Evolutionary conservation across 108 stramenopile genomes (phyloP), one percentile per base, ranked within the genome.

Genomic region (Cyclotella sp.): DNA sequence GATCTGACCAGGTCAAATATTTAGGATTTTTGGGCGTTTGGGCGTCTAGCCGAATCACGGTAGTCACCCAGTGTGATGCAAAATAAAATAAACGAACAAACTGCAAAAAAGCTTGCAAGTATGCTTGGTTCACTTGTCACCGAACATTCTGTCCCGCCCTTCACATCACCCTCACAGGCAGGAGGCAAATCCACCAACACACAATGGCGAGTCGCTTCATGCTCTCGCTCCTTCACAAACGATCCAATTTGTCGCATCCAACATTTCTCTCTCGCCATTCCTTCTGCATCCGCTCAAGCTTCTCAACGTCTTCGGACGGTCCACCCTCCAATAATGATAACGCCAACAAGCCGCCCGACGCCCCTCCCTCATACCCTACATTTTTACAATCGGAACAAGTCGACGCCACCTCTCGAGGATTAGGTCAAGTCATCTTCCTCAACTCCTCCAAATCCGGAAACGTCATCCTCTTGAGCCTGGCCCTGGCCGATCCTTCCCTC

Each of bases 391-490:
- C 49, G 14, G 60, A 70, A 27, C 59, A 22, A 8, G 16, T 82
- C 18, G 86, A 90, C 15, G 63, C 63, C 19, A 75, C 83, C 5
- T 73, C 64, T n/a, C 73, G 78, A 26, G 83, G 85, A 39, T 57
- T 91, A 15, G 94, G 91, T 6, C 94, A 95, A 75, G 94, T 95
- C 4, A 90, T 95, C 27, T 92, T 95, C 62, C 78, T 91, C 40
- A 90, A 92, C 79, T 87, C 82, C 11, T 43, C 74, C 0, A 63
- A 70, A 10, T 87, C 83, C 8, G 91, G 94, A 6, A 21, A 30
- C 16, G 76, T 85, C 24, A 75, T 92, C 49, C 67, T 91, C 19
- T 76, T 54, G 9, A 88, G 89, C 14, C 72, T 95, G 51, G 91
- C 87, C 16, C 14, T 90, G 12, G 89, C 83, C 16, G 89, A 92